Evolutionary conservation across 148 eudicot species (phyloP).

Genomic region (Nepenthes gracilis): DNA sequence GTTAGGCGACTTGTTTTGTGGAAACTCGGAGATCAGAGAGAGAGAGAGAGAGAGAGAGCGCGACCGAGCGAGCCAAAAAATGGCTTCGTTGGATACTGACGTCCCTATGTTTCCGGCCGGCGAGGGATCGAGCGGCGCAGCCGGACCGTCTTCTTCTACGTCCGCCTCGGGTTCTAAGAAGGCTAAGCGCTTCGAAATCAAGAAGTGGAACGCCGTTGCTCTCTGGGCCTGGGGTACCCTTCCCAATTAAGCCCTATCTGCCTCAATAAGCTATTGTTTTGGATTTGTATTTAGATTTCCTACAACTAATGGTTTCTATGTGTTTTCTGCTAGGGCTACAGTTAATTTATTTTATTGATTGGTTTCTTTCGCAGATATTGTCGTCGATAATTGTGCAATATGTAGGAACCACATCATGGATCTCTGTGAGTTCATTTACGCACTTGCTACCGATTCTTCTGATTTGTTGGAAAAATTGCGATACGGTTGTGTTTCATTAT

Average conservation of each 20-base stretch:
- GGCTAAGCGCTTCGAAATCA: constrained; percentile 78
- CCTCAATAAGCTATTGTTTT: background rate
- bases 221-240: constrained; percentile 93
- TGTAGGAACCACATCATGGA: constrained; percentile 97
- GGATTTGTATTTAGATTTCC: background rate
- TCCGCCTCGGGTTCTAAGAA: constrained; percentile 44
- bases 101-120: background rate
- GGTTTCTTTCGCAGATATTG: constrained; percentile 47
- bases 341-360: background rate
- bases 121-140: background rate
- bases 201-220: constrained; percentile 95
- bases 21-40: too few relatives aligned
- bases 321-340: background rate
- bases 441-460: background rate
- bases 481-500: background rate
- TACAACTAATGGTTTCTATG: background rate
- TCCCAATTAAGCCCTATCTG: background rate
- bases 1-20: too few relatives aligned
- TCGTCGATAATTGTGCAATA: constrained; percentile 84
- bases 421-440: constrained; percentile 41
- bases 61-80: background rate
- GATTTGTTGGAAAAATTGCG: background rate
- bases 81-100: background rate
- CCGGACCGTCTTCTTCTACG: constrained; percentile 11
- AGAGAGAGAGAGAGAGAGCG: too few relatives aligned